A percentile compares a stretch with the other conserved stretches of the same genome.
Conservation (phyloP, 768 basidiomycete species). For the Psilocybe cubensis region DNA sequence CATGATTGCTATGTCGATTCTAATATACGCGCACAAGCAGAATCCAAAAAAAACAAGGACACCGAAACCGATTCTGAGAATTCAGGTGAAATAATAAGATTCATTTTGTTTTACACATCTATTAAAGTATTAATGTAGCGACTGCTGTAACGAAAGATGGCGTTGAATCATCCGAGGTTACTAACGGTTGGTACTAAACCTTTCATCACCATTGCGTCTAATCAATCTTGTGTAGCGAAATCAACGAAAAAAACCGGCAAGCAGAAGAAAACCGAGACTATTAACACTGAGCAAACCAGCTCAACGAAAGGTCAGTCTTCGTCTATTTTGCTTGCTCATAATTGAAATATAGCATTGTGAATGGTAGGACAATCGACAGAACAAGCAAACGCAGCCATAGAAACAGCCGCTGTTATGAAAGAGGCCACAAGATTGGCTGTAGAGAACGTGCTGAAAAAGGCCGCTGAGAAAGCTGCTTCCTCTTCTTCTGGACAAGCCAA, state of each 20-base stretch:
- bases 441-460: constrained; percentile 8
- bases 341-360: neutral
- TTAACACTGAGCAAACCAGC: neutral
- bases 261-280: constrained; percentile 2
- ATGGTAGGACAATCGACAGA: neutral
- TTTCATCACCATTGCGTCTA: neutral
- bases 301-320: constrained; percentile 6
- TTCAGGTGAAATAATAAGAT: neutral
- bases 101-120: neutral
- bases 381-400: neutral
- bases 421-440: constrained; percentile 11
- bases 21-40: neutral
- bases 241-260: constrained; percentile 6
- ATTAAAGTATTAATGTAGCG: neutral
- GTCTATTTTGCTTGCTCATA: neutral
- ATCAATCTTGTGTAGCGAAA: neutral
- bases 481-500: neutral
- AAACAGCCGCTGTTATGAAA: constrained; percentile 1
- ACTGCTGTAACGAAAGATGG: neutral
- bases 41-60: neutral
- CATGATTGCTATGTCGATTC: neutral
- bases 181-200: neutral
- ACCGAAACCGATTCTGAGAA: neutral
- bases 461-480: neutral
- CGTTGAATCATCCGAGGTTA: neutral